Conservation (phyloP, 805 yeast genomes). For the Geotrichum ghanense region DNA sequence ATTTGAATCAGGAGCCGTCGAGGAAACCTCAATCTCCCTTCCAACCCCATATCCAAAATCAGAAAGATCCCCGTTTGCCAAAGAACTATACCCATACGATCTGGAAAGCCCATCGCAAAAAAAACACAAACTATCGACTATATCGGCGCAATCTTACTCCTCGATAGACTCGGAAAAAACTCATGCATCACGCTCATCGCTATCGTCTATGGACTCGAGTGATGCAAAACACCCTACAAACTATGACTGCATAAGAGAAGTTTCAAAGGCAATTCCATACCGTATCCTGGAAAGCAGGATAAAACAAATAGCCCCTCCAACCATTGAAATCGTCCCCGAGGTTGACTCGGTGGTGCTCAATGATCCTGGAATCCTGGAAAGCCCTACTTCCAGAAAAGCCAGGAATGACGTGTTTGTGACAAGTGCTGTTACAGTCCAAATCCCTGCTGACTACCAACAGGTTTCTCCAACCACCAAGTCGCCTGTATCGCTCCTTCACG, state of each 20-base stretch:
- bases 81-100: background rate
- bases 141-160: background rate
- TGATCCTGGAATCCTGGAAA: background rate
- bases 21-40: background rate
- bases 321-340: background rate
- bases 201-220: background rate
- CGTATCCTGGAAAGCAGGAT: background rate
- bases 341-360: background rate
- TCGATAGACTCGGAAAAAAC: background rate
- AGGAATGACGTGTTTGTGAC: background rate
- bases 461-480: background rate
- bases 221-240: background rate
- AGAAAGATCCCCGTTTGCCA: background rate
- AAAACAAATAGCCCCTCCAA: background rate
- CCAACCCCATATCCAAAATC: background rate
- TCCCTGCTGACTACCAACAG: background rate
- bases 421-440: conserved; percentile 1
- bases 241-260: background rate
- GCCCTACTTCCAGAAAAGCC: background rate
- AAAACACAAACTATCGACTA: background rate
- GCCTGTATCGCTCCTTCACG: background rate
- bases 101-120: background rate
- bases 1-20: background rate
- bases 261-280: background rate
- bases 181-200: background rate